phyloP scores from a whole-genome alignment of 2,329 filamentous ascomycete species.

The Nannizzia gypsea region DNA sequence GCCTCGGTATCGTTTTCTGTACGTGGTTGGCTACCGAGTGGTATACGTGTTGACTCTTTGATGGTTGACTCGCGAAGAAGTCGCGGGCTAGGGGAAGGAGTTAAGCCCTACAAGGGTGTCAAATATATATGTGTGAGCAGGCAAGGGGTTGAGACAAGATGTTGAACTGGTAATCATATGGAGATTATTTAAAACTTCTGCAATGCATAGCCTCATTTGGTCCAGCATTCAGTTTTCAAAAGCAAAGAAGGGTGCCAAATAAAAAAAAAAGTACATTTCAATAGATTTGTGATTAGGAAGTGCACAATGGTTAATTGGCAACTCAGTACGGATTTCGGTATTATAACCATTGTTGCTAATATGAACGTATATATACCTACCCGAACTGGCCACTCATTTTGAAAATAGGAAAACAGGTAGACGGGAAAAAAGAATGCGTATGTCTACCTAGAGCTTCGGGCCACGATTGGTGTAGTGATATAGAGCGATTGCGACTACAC shows the following conservation, averaged over 20 bases:
- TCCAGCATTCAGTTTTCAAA: not conserved
- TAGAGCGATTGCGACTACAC: constrained; percentile 15
- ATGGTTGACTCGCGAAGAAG: constrained; percentile 64
- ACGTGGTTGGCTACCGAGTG: constrained; percentile 53
- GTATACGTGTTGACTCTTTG: constrained; percentile 51
- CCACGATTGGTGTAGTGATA: constrained; percentile 26
- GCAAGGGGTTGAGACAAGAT: constrained; percentile 40
- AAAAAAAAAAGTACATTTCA: not conserved
- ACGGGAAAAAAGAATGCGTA: not conserved
- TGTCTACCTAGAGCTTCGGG: constrained; percentile 21
- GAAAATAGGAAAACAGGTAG: not conserved
- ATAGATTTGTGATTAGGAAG: too few species aligned
- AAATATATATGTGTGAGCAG: constrained; percentile 76
- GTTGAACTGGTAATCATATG: constrained; percentile 15
- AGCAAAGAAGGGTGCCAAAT: not conserved
- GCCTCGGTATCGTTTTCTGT: constrained; percentile 55
- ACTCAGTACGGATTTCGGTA: too few species aligned
- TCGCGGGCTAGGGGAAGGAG: constrained; percentile 69
- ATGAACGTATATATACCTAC: not conserved
- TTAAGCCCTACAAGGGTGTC: constrained; percentile 95
- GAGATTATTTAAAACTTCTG: not conserved
- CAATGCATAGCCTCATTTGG: not conserved
- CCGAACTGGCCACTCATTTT: not conserved
- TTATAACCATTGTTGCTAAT: not conserved
- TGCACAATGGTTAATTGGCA: too few species aligned